These are phyloP conservation scores for Arthromyces matolae DNA, from an alignment of 768 basidiomycete genomes.

Conservation along the genomic window DNA sequence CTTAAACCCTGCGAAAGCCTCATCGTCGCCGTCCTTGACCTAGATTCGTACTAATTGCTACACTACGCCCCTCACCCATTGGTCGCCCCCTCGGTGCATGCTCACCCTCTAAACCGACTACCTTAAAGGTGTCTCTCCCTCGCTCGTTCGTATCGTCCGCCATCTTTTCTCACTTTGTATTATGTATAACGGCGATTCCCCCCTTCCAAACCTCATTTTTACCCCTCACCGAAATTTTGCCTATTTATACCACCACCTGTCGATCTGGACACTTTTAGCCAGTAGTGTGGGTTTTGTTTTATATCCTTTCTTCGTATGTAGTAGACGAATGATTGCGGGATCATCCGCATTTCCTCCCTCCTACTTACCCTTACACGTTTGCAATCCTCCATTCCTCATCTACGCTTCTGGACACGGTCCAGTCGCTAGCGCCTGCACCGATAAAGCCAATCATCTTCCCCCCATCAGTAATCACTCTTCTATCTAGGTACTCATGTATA, in stretches of 20 bases:
- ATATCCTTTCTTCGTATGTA: not conserved
- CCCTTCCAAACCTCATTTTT: not conserved
- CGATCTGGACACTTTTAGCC: constrained; percentile 2
- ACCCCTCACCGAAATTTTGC: not conserved
- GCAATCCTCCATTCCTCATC: not conserved
- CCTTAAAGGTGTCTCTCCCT: not conserved
- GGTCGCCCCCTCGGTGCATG: too few species aligned
- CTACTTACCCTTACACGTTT: not conserved
- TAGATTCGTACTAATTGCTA: constrained; percentile 9
- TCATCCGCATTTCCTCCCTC: not conserved
- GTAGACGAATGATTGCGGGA: not conserved
- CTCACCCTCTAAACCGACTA: too few species aligned
- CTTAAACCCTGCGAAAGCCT: constrained; percentile 2
- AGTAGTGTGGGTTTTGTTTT: not conserved
- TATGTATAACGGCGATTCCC: not conserved
- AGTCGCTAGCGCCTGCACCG: constrained; percentile 16
- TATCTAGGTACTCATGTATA: not conserved
- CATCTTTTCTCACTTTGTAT: not conserved
- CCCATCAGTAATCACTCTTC: not conserved
- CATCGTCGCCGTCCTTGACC: constrained; percentile 2
- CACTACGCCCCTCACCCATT: constrained; percentile 4
- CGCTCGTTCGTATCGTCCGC: too few species aligned
- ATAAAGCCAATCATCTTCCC: constrained; percentile 1
- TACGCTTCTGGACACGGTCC: constrained; percentile 13
- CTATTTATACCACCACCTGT: constrained; percentile 1